phyloP scores from a whole-genome alignment of 495 filamentous ascomycete genomes.

The Cercophora samala region DNA sequence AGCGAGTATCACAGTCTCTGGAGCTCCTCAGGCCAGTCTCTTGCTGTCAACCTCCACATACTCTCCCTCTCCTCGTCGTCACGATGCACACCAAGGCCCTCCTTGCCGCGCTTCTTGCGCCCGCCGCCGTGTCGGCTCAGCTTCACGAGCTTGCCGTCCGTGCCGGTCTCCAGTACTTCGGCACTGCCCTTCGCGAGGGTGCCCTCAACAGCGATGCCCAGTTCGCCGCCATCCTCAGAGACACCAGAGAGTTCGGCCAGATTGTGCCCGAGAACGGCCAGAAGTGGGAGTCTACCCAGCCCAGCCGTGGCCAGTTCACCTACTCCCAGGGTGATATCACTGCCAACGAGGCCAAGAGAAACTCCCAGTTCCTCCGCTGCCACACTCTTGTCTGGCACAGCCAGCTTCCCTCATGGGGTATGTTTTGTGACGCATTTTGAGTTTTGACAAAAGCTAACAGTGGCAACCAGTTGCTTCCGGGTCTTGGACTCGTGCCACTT shows the following conservation, averaged over 20 bases:
- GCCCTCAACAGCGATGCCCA: constrained; percentile 43
- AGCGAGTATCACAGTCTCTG: neutral
- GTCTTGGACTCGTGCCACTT: constrained; percentile 51
- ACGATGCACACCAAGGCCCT: constrained; percentile 28
- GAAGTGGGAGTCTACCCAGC: constrained; percentile 51
- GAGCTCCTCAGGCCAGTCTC: no score
- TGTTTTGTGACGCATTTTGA: constrained; percentile 25
- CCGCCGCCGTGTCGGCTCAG: constrained; percentile 33
- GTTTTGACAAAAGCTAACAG: neutral
- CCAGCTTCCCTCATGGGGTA: constrained; percentile 57
- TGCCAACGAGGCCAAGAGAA: constrained; percentile 47
- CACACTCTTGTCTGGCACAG: constrained; percentile 63
- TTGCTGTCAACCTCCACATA: no score
- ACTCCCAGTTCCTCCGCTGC: constrained; percentile 55
- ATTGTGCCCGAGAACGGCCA: constrained; percentile 58
- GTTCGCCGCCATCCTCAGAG: constrained; percentile 46
- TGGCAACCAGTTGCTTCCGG: constrained; percentile 33
- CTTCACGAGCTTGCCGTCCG: constrained; percentile 53
- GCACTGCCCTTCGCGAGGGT: constrained; percentile 57
- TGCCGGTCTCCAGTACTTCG: constrained; percentile 56
- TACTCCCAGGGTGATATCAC: constrained; percentile 51
- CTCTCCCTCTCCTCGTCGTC: neutral
- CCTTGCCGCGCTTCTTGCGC: constrained; percentile 31
- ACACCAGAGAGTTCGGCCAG: constrained; percentile 56
- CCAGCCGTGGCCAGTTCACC: constrained; percentile 44